A percentile compares a stretch with the other conserved stretches of the same genome.
Evolutionary conservation across 148 eudicot species (phyloP).

Genomic region (Vaccinium macrocarpon): DNA sequence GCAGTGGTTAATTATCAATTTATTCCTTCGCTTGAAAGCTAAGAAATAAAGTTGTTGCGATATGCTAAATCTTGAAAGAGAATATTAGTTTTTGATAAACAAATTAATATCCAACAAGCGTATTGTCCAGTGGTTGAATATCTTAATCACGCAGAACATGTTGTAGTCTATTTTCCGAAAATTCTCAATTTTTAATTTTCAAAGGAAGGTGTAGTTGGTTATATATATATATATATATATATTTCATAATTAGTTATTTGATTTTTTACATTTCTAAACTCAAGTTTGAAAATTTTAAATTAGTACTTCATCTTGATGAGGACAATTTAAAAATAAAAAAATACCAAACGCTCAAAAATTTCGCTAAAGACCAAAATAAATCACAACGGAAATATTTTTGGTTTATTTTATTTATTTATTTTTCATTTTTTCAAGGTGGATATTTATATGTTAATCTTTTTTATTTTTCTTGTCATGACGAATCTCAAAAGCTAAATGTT

Average conservation of each 20-base stretch:
- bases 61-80: background rate
- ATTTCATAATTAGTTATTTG: no score
- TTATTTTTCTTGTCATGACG: no score
- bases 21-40: slow-evolving; percentile 9
- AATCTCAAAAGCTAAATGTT: no score
- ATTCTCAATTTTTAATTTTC: background rate
- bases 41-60: slow-evolving; percentile 2
- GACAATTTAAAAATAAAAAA: background rate
- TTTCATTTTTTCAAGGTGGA: background rate
- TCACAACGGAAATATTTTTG: background rate
- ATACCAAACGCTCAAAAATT: background rate
- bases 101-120: background rate
- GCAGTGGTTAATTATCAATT: background rate
- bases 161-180: background rate
- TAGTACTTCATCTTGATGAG: background rate
- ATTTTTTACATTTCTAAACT: no score
- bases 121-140: background rate
- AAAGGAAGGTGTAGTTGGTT: background rate
- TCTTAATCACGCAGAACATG: background rate
- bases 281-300: background rate
- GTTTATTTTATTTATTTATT: background rate
- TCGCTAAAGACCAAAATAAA: background rate
- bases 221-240: no score
- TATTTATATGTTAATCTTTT: no score
- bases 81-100: background rate